These are phyloP conservation scores for Gloeostereum incarnatum DNA, from an alignment of 768 basidiomycete species.

Conservation along the genomic window DNA sequence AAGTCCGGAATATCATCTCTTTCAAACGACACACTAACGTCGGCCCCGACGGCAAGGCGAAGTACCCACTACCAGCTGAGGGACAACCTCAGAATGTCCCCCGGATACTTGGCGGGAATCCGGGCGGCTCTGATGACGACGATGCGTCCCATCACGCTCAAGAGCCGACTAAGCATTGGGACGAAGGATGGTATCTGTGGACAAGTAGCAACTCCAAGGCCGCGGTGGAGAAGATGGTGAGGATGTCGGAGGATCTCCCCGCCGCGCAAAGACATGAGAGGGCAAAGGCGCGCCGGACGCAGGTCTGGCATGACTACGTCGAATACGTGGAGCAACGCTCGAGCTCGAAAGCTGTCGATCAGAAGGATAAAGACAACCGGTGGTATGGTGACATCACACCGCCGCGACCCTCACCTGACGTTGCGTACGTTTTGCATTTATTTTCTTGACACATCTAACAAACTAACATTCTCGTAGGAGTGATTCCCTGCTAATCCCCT, in stretches of 20 bases:
- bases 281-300: slow-evolving; percentile 27
- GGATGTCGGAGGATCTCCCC: slow-evolving; percentile 51
- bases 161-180: slow-evolving; percentile 45
- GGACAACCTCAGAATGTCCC: slow-evolving; percentile 46
- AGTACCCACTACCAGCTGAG: slow-evolving; percentile 57
- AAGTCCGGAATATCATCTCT: slow-evolving; percentile 41
- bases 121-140: slow-evolving; percentile 20
- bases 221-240: slow-evolving; percentile 43
- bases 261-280: slow-evolving; percentile 34
- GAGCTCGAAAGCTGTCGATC: slow-evolving; percentile 2
- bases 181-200: slow-evolving; percentile 74
- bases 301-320: slow-evolving; percentile 44
- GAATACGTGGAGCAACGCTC: slow-evolving; percentile 23
- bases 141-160: slow-evolving; percentile 3
- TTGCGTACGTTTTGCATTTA: slow-evolving; percentile 20
- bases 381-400: slow-evolving; percentile 33
- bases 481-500: slow-evolving; percentile 42
- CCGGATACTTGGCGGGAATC: slow-evolving; percentile 32
- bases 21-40: slow-evolving; percentile 34
- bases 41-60: slow-evolving; percentile 34
- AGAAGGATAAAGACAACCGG: slow-evolving; percentile 16
- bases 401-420: slow-evolving; percentile 28
- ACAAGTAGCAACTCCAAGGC: slow-evolving; percentile 42
- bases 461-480: slow-evolving; percentile 21
- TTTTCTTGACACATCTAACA: not conserved